Evolutionary conservation across 2,329 filamentous ascomycete genomes (phyloP).

Genomic region (Sporothrix euskadiensis): DNA sequence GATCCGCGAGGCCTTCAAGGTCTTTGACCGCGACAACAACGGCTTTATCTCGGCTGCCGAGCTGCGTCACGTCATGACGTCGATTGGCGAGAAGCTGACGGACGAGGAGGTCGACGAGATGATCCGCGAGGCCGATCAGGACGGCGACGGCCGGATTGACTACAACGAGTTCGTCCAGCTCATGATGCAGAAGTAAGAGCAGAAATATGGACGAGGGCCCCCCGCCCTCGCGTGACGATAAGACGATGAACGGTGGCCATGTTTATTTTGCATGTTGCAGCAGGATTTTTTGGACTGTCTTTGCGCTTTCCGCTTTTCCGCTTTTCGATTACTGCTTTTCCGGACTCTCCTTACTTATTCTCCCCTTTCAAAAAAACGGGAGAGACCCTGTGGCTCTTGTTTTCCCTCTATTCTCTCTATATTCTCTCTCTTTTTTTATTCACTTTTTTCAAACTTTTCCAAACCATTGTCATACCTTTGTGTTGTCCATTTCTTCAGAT

Average conservation of each 20-base stretch:
- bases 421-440: neutral
- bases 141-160: constrained; percentile 84
- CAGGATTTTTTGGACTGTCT: constrained; percentile 27
- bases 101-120: constrained; percentile 92
- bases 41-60: constrained; percentile 88
- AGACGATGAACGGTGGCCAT: constrained; percentile 26
- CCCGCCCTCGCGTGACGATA: constrained; percentile 14
- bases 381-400: neutral
- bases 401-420: neutral
- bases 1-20: constrained; percentile 87
- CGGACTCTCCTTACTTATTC: neutral
- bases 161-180: constrained; percentile 94
- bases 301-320: neutral
- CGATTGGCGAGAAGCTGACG: constrained; percentile 86
- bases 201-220: neutral
- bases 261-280: constrained; percentile 27
- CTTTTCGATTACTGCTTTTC: too few species aligned
- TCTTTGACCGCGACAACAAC: constrained; percentile 82
- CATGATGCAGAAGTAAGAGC: constrained; percentile 87
- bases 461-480: neutral
- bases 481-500: constrained; percentile 19
- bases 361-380: neutral
- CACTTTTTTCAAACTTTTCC: neutral
- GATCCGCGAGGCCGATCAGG: constrained; percentile 88
- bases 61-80: constrained; percentile 88